Evolutionary conservation across 1,284 basidiomycete species (phyloP), one percentile per base, ranked within the genome.

Genomic region (Puccinia novopanici): DNA sequence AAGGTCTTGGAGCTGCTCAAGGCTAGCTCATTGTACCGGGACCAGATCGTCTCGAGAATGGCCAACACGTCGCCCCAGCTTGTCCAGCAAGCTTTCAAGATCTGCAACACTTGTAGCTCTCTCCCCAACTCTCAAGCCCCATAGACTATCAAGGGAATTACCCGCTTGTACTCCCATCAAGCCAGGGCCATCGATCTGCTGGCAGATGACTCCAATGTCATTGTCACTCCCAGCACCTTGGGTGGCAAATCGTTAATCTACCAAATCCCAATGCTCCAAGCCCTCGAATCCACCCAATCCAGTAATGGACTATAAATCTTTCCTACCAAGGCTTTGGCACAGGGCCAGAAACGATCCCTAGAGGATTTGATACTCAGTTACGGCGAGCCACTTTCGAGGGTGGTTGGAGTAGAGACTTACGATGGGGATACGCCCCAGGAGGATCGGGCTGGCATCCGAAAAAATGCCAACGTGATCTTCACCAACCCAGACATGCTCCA

Each of bases 291-390:
- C 27, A 89, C 93, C 84, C 84, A 85, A 3, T 84, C 86, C 19
- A 85, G 91, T 2, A 95, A 91, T 0, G 93, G 93, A 0, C 89
- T 96, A 72, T 93, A 94, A 84, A 89, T 96, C 68, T 96, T 95
- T 84, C 94, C 94, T 0, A 96, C 94, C 0, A 96, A 96, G 91
- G 94, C 94, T 12, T 87, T 96, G 42, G 94, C 94, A 0, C 94
- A 96, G 86, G 94, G 96, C 84, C 94, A 96, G 85, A 90, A 89
- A 82, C 86, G 87, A 3, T 90, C 91, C 0, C 85, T 94, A 57
- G 89, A 91, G 80, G 89, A 91, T 75, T 84, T 96, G 6, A 84
- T 95, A 0, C 87, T 84, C 80, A 87, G 88, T 12, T 91, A 90
- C 84, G 88, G 90, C 0, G 89, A 90, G 5, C 87, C 94, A 15